Evolutionary conservation across 805 yeast species (phyloP).

Genomic region (Yarrowia porcina): DNA sequence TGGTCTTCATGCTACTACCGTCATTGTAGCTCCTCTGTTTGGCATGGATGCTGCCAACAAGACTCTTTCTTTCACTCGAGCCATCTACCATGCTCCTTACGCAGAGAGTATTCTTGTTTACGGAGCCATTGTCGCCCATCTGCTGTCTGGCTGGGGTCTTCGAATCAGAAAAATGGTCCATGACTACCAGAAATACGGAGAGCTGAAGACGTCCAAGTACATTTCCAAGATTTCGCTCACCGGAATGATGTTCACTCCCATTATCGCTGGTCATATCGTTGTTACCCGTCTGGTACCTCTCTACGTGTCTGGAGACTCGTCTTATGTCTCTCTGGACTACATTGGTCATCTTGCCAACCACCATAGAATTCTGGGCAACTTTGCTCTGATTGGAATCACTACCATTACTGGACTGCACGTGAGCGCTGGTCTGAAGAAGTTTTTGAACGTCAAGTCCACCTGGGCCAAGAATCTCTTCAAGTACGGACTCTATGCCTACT

Average conservation of each 20-base stretch:
- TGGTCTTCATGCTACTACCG: constrained; percentile 54
- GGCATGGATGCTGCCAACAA: constrained; percentile 49
- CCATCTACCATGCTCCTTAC: constrained; percentile 53
- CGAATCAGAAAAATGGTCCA: constrained; percentile 42
- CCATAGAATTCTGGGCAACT: constrained; percentile 32
- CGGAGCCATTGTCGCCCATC: constrained; percentile 49
- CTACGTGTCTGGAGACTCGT: constrained; percentile 59
- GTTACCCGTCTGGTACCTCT: constrained; percentile 51
- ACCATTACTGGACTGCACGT: constrained; percentile 15
- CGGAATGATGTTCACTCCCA: constrained; percentile 54
- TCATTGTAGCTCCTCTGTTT: constrained; percentile 52
- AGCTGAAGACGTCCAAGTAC: constrained; percentile 31
- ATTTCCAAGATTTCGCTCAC: constrained; percentile 57
- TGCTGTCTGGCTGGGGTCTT: constrained; percentile 49
- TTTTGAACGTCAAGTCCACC: background rate
- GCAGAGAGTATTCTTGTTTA: constrained; percentile 48
- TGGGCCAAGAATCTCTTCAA: constrained; percentile 6
- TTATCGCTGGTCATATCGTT: constrained; percentile 47
- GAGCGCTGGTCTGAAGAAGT: constrained; percentile 10
- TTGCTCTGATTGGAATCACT: background rate
- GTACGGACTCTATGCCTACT: background rate
- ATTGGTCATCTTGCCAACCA: constrained; percentile 43
- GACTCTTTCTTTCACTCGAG: constrained; percentile 55
- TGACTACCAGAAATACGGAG: constrained; percentile 34
- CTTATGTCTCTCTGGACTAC: constrained; percentile 51